phyloP scores from a whole-genome alignment of 2,329 filamentous ascomycete species.

The Aspergillus sclerotialis region DNA sequence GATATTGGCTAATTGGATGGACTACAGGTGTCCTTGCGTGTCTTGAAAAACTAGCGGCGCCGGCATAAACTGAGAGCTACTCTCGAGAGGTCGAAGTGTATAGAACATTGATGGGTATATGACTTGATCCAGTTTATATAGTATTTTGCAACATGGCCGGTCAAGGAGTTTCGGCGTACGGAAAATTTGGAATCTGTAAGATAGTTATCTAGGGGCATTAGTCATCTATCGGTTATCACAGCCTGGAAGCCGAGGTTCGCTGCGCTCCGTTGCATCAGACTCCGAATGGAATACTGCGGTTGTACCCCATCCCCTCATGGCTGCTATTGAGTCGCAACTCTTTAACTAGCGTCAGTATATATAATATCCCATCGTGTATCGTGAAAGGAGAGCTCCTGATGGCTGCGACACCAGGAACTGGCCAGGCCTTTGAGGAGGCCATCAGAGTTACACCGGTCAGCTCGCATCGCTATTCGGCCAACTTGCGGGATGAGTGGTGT shows the following conservation, averaged over 20 bases:
- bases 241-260: not conserved
- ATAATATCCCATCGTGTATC: no score
- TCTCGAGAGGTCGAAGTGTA: no score
- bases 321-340: no score
- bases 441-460: conserved; percentile 29
- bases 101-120: conserved; percentile 1
- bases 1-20: conserved; percentile 8
- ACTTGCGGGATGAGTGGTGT: conserved; percentile 54
- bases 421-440: conserved; percentile 30
- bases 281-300: no score
- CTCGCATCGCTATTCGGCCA: conserved; percentile 52
- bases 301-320: no score
- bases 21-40: conserved; percentile 45
- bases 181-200: no score
- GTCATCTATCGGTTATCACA: conserved; percentile 1
- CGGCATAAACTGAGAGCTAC: no score
- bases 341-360: no score
- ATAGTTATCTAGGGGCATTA: not conserved
- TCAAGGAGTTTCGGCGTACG: no score
- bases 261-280: not conserved
- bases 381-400: no score
- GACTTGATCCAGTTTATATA: no score
- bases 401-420: conserved; percentile 8
- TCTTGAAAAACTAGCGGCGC: conserved; percentile 44
- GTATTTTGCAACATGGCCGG: no score